Conservation (phyloP, 2,329 filamentous ascomycete species). For the Cladosporium sp. region DNA sequence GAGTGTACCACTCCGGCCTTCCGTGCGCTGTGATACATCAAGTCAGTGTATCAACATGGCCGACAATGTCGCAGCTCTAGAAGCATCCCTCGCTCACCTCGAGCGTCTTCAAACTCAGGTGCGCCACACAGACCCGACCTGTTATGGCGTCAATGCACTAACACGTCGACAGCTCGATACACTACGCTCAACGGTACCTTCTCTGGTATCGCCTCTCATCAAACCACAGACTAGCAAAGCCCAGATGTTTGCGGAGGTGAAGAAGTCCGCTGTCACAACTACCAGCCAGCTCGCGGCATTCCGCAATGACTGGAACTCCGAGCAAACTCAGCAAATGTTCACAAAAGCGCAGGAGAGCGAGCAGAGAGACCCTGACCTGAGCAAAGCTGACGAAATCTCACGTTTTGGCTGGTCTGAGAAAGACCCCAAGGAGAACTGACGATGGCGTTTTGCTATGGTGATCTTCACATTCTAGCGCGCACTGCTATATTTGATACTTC, state of each 20-base stretch:
- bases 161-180: conserved; percentile 34
- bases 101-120: conserved; percentile 43
- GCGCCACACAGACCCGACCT: background rate
- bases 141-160: background rate
- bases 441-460: conserved; percentile 15
- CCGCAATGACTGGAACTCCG: conserved; percentile 34
- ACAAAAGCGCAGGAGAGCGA: conserved; percentile 34
- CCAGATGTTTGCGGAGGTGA: conserved; percentile 36
- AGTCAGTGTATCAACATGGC: conserved; percentile 13
- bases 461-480: background rate
- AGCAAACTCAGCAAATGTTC: conserved; percentile 34
- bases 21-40: no score
- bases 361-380: conserved; percentile 34
- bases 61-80: conserved; percentile 25
- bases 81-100: conserved; percentile 41
- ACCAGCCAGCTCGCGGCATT: conserved; percentile 36
- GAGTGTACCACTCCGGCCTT: no score
- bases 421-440: conserved; percentile 19
- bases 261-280: conserved; percentile 33
- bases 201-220: conserved; percentile 38
- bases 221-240: conserved; percentile 24
- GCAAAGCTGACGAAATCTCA: conserved; percentile 30
- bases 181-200: conserved; percentile 41
- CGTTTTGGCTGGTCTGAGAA: conserved; percentile 38
- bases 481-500: background rate